Evolutionary conservation across 2,329 filamentous ascomycete species (phyloP), one percentile per base, ranked within the genome.

Genomic region (Ciborinia camelliae): DNA sequence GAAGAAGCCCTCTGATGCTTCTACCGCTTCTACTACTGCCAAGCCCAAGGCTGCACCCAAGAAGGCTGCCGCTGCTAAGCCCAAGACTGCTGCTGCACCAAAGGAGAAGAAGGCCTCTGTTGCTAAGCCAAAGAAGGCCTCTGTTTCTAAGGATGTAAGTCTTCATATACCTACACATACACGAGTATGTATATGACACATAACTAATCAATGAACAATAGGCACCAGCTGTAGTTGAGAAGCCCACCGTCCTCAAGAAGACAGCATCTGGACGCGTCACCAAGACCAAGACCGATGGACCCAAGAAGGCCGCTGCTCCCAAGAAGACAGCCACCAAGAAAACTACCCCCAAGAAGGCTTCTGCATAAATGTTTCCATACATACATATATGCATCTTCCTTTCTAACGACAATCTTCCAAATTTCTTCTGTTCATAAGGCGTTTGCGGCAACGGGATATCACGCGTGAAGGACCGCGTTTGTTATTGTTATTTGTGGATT

Each of bases 191-290:
- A 18, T 43, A 18, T 20, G n/a, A 32, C 20, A 43, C 15, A 4
- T 37, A 43, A 59, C 68, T 71, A 71, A 71, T 18, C 9, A 35
- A 73, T 35, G 6, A n/a, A 43, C 71, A 70, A 43, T 70, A 86
- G 83, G 85, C 86, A 32, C 86, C 87, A 65, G 88, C 88, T 69
- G 81, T 89, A 58, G 83, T 85, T 66, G 84, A 88, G 65, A 83
- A 86, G 75, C 81, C 84, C 67, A 82, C 84, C 71, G 82, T 88
- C 41, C 78, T 89, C 43, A 81, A 82, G 74, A 90, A 87, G 82
- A 90, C 88, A 76, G 90, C 90, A 81, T 89, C 87, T 47, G 88
- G 88, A 52, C 86, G 88, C 67, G 85, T 90, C 70, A 88, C 84
- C 74, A 90, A 90, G 57, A 75, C 90, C 70, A 73, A 73, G 70